Conservation (phyloP, 73 alveolate species). For the Diophrys sp. region DNA sequence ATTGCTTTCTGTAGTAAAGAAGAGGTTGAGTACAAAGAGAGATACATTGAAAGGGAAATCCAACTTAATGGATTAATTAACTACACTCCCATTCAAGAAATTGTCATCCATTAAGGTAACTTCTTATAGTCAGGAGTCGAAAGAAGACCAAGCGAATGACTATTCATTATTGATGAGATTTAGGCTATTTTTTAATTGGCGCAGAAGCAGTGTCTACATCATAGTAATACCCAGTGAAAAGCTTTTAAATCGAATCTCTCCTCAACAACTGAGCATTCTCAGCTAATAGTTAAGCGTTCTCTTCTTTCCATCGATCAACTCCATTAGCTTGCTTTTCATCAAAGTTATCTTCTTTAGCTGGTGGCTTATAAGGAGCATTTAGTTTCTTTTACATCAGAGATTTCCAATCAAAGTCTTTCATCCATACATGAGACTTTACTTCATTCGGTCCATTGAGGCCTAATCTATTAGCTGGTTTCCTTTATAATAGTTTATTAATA, state of each 20-base stretch:
- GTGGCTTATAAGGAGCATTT: constrained; percentile 65
- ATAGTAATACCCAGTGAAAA: constrained; percentile 62
- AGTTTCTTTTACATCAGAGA: constrained; percentile 61
- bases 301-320: constrained; percentile 65
- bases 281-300: constrained; percentile 51
- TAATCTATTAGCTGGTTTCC: constrained; percentile 64
- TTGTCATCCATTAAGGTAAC: no score
- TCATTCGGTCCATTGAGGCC: constrained; percentile 64
- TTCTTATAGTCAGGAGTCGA: no score
- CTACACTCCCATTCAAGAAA: no score
- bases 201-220: constrained; percentile 31
- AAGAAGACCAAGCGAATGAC: no score
- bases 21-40: no score
- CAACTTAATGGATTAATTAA: no score
- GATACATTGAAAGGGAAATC: no score
- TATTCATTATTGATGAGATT: no score
- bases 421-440: constrained; percentile 69
- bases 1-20: no score
- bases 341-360: constrained; percentile 42
- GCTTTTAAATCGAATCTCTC: constrained; percentile 27
- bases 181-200: no score
- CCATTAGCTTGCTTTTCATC: constrained; percentile 54
- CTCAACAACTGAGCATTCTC: constrained; percentile 24
- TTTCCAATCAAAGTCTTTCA: constrained; percentile 65
- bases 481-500: constrained; percentile 67